phyloP scores from a whole-genome alignment of 768 basidiomycete genomes.

The Mycena leptocephala region DNA sequence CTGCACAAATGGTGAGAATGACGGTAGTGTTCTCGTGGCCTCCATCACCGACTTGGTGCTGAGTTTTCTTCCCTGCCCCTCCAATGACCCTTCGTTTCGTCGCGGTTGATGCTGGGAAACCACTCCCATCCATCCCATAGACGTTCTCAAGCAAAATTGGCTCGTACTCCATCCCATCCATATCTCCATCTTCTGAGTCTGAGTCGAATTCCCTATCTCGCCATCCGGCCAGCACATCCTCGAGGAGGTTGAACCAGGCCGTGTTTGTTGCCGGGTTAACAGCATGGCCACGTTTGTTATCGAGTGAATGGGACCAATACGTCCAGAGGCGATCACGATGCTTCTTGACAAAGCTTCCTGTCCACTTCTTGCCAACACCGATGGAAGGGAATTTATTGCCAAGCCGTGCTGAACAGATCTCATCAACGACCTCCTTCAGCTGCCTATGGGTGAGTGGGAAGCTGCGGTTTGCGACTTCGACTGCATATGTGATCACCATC shows the following conservation, averaged over 20 bases:
- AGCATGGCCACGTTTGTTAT: neutral
- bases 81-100: constrained; percentile 49
- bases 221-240: neutral
- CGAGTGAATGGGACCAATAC: neutral
- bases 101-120: constrained; percentile 45
- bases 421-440: constrained; percentile 49
- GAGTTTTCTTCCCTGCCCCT: constrained; percentile 35
- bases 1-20: constrained; percentile 54
- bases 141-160: constrained; percentile 37
- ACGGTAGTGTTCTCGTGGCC: constrained; percentile 53
- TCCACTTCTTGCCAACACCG: neutral
- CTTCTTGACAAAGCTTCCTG: neutral
- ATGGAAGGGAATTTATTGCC: neutral
- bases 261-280: neutral
- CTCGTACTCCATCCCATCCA: neutral
- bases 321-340: neutral
- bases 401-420: neutral
- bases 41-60: constrained; percentile 49
- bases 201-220: neutral
- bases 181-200: neutral
- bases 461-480: constrained; percentile 47
- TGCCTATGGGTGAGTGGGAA: constrained; percentile 52
- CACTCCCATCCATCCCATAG: constrained; percentile 54
- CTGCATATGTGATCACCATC: constrained; percentile 45
- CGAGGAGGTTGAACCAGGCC: neutral